These are phyloP conservation scores for Agrocybe pediades DNA, from an alignment of 768 basidiomycete species.

Conservation along the genomic window DNA sequence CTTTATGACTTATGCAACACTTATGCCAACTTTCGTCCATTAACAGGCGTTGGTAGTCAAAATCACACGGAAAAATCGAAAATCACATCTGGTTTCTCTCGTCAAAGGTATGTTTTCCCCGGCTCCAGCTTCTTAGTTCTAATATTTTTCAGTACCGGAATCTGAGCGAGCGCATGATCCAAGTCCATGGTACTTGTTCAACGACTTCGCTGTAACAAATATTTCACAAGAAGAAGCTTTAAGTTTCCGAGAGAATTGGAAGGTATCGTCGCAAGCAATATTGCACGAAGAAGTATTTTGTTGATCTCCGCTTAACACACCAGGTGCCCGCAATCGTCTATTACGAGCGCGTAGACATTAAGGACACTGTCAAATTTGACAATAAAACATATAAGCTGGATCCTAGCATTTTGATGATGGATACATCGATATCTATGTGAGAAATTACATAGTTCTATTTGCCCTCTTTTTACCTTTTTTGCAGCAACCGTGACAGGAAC, in stretches of 20 bases:
- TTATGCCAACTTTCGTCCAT: neutral
- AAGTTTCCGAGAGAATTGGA: slow-evolving; percentile 89
- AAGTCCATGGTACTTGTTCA: slow-evolving; percentile 92
- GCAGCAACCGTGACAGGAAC: slow-evolving; percentile 73
- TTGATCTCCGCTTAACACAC: neutral
- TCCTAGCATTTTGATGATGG: slow-evolving; percentile 73
- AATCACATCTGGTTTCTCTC: slow-evolving; percentile 86
- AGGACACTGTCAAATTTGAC: slow-evolving; percentile 59
- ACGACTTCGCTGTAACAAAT: slow-evolving; percentile 90
- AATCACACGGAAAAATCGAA: slow-evolving; percentile 67
- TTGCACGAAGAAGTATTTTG: too few species aligned
- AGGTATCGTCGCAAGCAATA: slow-evolving; percentile 53
- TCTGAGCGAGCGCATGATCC: slow-evolving; percentile 45
- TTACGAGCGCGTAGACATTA: slow-evolving; percentile 73
- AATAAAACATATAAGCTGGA: slow-evolving; percentile 69
- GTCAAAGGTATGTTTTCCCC: slow-evolving; percentile 62
- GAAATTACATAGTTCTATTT: slow-evolving; percentile 25
- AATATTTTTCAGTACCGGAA: slow-evolving; percentile 59
- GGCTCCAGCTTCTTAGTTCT: neutral
- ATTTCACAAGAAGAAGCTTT: slow-evolving; percentile 87
- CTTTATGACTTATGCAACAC: neutral
- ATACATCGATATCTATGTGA: slow-evolving; percentile 87
- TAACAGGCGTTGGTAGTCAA: slow-evolving; percentile 82
- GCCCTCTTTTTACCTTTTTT: neutral
- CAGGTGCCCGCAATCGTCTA: slow-evolving; percentile 91